phyloP scores from a whole-genome alignment of 768 basidiomycete species.

The Tubosaeta sp. region DNA sequence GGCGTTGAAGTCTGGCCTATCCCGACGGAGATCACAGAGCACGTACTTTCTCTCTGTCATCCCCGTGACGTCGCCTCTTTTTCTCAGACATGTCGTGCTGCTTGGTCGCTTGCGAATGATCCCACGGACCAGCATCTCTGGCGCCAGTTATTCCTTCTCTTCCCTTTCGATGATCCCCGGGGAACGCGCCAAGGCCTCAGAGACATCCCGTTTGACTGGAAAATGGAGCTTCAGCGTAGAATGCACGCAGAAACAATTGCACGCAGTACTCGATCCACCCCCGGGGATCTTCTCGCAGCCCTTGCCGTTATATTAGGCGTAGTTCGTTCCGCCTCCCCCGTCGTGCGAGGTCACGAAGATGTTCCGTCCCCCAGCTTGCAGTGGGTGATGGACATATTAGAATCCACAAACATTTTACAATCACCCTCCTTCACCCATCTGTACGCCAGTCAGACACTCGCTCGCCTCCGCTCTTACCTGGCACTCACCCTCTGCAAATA shows the following conservation, averaged over 20 bases:
- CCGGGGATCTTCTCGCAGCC: slow-evolving; percentile 29
- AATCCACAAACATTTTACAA: slow-evolving; percentile 36
- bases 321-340: slow-evolving; percentile 34
- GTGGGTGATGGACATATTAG: slow-evolving; percentile 43
- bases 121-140: slow-evolving; percentile 58
- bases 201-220: slow-evolving; percentile 30
- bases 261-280: slow-evolving; percentile 12
- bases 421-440: slow-evolving; percentile 24
- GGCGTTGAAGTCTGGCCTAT: slow-evolving; percentile 14
- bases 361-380: slow-evolving; percentile 37
- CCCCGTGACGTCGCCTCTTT: slow-evolving; percentile 58
- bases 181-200: slow-evolving; percentile 17
- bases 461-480: slow-evolving; percentile 47
- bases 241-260: slow-evolving; percentile 38
- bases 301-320: slow-evolving; percentile 41
- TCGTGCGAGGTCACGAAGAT: slow-evolving; percentile 16
- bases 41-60: slow-evolving; percentile 34
- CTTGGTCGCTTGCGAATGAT: slow-evolving; percentile 47
- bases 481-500: slow-evolving; percentile 40
- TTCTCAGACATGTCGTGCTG: slow-evolving; percentile 50
- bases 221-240: slow-evolving; percentile 36
- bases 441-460: slow-evolving; percentile 31
- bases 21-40: slow-evolving; percentile 55
- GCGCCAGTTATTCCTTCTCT: slow-evolving; percentile 57
- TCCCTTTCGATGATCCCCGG: slow-evolving; percentile 66